Conservation (phyloP, 2,329 filamentous ascomycete genomes). For the Monilinia vaccinii-corymbosi region DNA sequence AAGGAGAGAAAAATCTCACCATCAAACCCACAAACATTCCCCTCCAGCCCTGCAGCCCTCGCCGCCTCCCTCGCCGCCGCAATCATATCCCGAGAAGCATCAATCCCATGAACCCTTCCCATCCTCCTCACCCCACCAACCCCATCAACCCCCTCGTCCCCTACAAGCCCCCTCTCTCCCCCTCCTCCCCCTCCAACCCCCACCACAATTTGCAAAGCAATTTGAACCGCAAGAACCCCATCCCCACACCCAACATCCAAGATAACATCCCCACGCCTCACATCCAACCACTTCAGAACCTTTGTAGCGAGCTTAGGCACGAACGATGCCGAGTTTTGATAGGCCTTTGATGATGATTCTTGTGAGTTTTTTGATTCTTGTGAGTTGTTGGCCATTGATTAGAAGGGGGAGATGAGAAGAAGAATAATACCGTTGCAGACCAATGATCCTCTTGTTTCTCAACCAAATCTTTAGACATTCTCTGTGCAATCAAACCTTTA, state of each 20-base stretch:
- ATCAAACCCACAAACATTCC: slow-evolving; percentile 22
- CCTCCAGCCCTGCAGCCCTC: background rate
- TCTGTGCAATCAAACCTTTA: too few relatives aligned
- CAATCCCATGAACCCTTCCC: slow-evolving; percentile 46
- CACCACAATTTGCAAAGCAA: too few relatives aligned
- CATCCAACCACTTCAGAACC: slow-evolving; percentile 48
- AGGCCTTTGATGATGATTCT: slow-evolving; percentile 37
- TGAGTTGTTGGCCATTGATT: too few relatives aligned
- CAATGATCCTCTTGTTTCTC: slow-evolving; percentile 30
- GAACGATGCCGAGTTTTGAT: slow-evolving; percentile 53
- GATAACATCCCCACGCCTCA: slow-evolving; percentile 47
- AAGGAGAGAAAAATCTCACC: slow-evolving; percentile 8
- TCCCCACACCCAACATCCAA: slow-evolving; percentile 60
- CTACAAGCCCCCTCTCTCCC: too few relatives aligned
- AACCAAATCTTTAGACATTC: too few relatives aligned
- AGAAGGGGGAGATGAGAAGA: background rate
- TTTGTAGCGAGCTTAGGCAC: slow-evolving; percentile 53
- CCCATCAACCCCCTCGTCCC: too few relatives aligned
- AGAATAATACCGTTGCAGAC: slow-evolving; percentile 29
- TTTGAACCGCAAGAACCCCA: slow-evolving; percentile 48
- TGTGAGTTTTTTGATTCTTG: background rate
- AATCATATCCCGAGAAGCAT: slow-evolving; percentile 52
- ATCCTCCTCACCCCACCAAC: slow-evolving; percentile 31
- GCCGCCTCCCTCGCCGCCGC: slow-evolving; percentile 37
- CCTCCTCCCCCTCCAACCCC: too few relatives aligned